These are phyloP conservation scores for Torulaspora gathmanii DNA, from an alignment of 805 yeast genomes.

Conservation along the genomic window DNA sequence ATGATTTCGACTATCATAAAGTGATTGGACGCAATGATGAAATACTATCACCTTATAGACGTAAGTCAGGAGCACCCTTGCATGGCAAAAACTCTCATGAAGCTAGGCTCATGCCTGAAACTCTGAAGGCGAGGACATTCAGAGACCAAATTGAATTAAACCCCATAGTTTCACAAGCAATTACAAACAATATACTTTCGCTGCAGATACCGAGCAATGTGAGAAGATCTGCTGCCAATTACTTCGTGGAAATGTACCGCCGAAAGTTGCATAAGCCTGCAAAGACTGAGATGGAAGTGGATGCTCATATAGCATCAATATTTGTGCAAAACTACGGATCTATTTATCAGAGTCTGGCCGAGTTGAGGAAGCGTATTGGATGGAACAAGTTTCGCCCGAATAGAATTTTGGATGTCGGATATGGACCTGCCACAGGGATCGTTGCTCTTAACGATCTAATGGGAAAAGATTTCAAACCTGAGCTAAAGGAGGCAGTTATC, in stretches of 20 bases:
- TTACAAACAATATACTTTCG: constrained; percentile 59
- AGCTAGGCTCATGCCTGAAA: constrained; percentile 50
- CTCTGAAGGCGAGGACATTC: constrained; percentile 51
- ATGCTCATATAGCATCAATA: constrained; percentile 73
- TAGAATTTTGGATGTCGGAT: constrained; percentile 71
- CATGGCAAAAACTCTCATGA: constrained; percentile 26
- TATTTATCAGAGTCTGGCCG: constrained; percentile 57
- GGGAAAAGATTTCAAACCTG: constrained; percentile 60
- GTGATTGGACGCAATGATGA: constrained; percentile 40
- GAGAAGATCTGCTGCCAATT: constrained; percentile 55
- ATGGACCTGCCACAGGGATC: constrained; percentile 91
- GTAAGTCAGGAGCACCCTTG: constrained; percentile 18
- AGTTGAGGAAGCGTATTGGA: constrained; percentile 55
- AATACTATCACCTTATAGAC: constrained; percentile 32
- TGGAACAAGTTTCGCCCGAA: constrained; percentile 53
- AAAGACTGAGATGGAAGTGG: constrained; percentile 50
- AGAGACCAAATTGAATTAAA: constrained; percentile 55
- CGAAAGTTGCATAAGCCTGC: constrained; percentile 52
- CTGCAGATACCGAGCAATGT: constrained; percentile 59
- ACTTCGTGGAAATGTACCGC: constrained; percentile 48
- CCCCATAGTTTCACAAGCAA: constrained; percentile 47
- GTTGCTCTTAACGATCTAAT: constrained; percentile 79
- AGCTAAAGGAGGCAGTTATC: constrained; percentile 64
- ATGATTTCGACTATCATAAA: background rate
- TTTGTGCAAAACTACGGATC: constrained; percentile 80